Conservation (phyloP, 768 basidiomycete species). For the Rickenella mellea region DNA sequence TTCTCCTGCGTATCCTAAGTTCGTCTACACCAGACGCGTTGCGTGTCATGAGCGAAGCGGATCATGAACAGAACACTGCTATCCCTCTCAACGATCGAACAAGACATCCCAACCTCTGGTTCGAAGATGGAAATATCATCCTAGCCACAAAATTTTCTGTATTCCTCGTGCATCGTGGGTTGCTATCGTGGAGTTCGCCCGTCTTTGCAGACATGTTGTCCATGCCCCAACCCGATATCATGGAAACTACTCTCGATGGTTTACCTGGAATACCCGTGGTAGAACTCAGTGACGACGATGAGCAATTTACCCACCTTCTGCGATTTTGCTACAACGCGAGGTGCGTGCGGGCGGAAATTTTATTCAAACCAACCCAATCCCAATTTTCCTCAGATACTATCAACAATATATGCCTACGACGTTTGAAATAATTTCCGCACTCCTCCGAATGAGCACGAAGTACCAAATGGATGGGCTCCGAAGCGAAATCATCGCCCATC, state of each 20-base stretch:
- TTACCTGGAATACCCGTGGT: conserved; percentile 3
- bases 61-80: too few species aligned
- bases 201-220: conserved; percentile 13
- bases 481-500: conserved; percentile 15
- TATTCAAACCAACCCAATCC: not conserved
- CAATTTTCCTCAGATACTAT: conserved; percentile 14
- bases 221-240: conserved; percentile 10
- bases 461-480: conserved; percentile 9
- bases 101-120: too few species aligned
- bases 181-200: conserved; percentile 13
- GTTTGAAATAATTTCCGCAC: conserved; percentile 30
- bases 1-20: too few species aligned
- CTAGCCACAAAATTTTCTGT: conserved; percentile 6
- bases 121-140: conserved; percentile 15
- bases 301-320: conserved; percentile 9
- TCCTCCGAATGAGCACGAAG: conserved; percentile 14
- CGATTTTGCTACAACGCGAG: conserved; percentile 8
- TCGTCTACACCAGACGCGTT: too few species aligned
- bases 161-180: conserved; percentile 13
- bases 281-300: conserved; percentile 5
- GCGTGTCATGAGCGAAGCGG: too few species aligned
- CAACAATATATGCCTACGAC: conserved; percentile 12
- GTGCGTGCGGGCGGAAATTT: conserved; percentile 4
- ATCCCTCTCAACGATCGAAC: too few species aligned
- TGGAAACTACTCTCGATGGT: conserved; percentile 3